Evolutionary conservation across 192 early-diverging fungal species (phyloP).

Genomic region (Coemansia sp.): DNA sequence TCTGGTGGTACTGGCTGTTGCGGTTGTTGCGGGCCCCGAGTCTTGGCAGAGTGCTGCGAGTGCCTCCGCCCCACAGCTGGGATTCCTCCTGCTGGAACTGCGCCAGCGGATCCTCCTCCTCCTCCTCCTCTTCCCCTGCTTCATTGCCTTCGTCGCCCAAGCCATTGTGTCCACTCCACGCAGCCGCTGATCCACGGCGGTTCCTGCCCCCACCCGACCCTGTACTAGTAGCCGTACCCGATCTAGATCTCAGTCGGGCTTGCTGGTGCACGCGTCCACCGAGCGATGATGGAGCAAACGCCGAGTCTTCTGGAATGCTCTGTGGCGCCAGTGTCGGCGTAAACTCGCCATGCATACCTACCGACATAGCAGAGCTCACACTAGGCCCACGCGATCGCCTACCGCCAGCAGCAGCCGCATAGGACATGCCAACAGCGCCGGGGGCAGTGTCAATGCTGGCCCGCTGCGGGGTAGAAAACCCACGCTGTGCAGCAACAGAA

Average conservation of each 20-base stretch:
- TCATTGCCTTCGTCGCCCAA: slow-evolving; percentile 3
- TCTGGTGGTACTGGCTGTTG: not conserved
- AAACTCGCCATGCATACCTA: slow-evolving; percentile 30
- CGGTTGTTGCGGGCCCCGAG: slow-evolving; percentile 26
- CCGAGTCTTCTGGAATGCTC: slow-evolving; percentile 11
- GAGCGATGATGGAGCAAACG: slow-evolving; percentile 5
- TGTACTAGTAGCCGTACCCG: slow-evolving; percentile 38
- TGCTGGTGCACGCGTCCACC: not conserved
- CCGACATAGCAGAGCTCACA: slow-evolving; percentile 32
- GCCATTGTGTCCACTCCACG: slow-evolving; percentile 2
- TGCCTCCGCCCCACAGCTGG: slow-evolving; percentile 46
- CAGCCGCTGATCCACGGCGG: slow-evolving; percentile 6
- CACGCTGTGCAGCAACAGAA: slow-evolving; percentile 19
- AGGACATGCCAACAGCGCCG: slow-evolving; percentile 1
- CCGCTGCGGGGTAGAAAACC: slow-evolving; percentile 35
- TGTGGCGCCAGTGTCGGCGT: slow-evolving; percentile 43
- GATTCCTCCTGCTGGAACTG: slow-evolving; percentile 54
- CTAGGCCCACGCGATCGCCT: slow-evolving; percentile 43
- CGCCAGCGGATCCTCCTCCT: slow-evolving; percentile 43
- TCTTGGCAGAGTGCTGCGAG: slow-evolving; percentile 42
- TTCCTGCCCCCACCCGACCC: slow-evolving; percentile 10
- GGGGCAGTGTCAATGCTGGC: slow-evolving; percentile 38
- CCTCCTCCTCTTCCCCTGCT: not conserved
- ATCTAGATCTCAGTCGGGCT: slow-evolving; percentile 15
- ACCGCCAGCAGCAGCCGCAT: slow-evolving; percentile 2